Evolutionary conservation across 2,329 filamentous ascomycete species (phyloP).

Genomic region (Aspergillus carbonarius): DNA sequence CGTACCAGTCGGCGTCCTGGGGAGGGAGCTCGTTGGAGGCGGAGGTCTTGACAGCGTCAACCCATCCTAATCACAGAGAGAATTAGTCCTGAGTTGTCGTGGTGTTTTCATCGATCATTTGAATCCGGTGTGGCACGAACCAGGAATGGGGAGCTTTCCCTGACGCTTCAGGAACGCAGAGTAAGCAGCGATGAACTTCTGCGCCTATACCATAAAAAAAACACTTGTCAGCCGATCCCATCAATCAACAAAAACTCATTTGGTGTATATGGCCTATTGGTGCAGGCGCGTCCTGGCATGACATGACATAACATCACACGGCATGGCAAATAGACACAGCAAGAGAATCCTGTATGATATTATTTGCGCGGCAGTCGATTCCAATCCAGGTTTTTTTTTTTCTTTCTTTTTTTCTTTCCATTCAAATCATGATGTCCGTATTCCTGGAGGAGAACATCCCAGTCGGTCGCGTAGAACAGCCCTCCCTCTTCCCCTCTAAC

Average conservation of each 20-base stretch:
- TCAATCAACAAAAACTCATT: neutral
- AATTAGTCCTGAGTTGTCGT: conserved; percentile 4
- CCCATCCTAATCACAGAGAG: conserved; percentile 70
- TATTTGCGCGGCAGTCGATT: no score
- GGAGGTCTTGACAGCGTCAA: conserved; percentile 99
- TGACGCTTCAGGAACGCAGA: conserved; percentile 70
- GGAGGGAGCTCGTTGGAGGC: conserved; percentile 95
- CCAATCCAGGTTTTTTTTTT: no score
- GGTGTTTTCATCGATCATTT: neutral
- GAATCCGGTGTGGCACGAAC: conserved; percentile 45
- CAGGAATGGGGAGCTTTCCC: conserved; percentile 69
- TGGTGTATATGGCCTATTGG: neutral
- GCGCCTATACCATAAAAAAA: conserved; percentile 51
- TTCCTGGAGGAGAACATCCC: no score
- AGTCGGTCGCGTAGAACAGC: no score
- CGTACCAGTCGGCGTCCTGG: conserved; percentile 98
- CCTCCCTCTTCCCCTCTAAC: no score
- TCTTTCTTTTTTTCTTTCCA: no score
- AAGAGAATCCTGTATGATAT: no score
- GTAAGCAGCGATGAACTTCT: conserved; percentile 68
- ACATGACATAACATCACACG: neutral
- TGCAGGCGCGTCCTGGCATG: neutral
- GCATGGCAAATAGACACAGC: neutral
- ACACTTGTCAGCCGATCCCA: conserved; percentile 18
- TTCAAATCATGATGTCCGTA: no score